Base-by-base conservation (phyloP, 1,284 basidiomycete species). In the Meripilus lineatus region DNA sequence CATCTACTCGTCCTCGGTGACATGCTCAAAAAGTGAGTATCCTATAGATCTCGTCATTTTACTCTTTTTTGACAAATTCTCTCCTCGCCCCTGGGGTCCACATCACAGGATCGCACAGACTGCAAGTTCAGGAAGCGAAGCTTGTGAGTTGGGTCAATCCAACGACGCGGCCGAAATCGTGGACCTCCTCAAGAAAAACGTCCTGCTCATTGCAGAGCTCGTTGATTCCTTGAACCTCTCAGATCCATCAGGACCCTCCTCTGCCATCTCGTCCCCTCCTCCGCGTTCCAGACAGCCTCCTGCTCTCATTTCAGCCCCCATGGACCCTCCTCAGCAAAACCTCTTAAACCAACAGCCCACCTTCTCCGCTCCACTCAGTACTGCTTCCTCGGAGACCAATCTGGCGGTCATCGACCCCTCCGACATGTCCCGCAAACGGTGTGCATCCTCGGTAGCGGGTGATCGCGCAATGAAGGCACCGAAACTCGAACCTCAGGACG, bases 401-500 rank as follows among this genome's bases (percentile, higher is more conserved):
- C 38, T 47, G 24, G 28, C 44, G 14, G 48, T 56, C 40, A 48
- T 51, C n/a, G 59, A 57, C 42, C 50, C 54, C 18, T 56, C 58
- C 15, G 63, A 67, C 22, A 54, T 61, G 49, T 61, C 65, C 40
- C 77, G 84, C 37, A 86, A 86, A 59, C 78, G 83, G 18, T 82
- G 79, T 49, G 81, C 76, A 13, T 79, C 81, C n/a, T 77, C 75
- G 39, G 66, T 78, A 46, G 76, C 71, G 17, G 79, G 74, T 45
- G 75, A 79, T 44, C 74, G 83, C 17, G 73, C 67, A 30, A 66
- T 77, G 40, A 86, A 86, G 56, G 72, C 78, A 15, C 66, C 79
- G 50, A 86, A 86, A 64, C 67, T 81, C 50, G 83, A 86, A 53
- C 80, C 83, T 20, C 72, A 69, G 50, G 84, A 85, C 26, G 81